phyloP scores from a whole-genome alignment of 371 early-diverging fungal species.

The Circinella minor region DNA sequence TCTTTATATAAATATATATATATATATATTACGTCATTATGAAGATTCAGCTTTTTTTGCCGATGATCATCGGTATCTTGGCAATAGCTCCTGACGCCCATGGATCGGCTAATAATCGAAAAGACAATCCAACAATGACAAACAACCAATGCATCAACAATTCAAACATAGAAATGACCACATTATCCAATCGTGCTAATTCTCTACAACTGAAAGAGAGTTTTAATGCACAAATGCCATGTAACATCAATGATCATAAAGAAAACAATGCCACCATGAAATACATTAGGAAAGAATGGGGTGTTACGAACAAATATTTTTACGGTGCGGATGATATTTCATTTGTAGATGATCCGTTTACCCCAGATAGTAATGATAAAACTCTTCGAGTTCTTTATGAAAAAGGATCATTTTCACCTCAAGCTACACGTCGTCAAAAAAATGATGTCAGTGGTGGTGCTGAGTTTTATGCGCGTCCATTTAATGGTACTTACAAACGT shows the following conservation, averaged over 20 bases:
- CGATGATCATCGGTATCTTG: no score
- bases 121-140: no score
- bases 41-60: no score
- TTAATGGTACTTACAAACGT: neutral
- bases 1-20: no score
- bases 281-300: neutral
- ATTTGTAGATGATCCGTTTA: constrained; percentile 10
- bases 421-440: neutral
- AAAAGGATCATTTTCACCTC: constrained; percentile 8
- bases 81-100: no score
- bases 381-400: constrained; percentile 3
- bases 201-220: neutral
- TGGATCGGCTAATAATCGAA: no score
- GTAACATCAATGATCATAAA: neutral
- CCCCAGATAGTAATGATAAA: neutral
- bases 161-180: neutral
- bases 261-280: neutral
- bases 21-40: no score
- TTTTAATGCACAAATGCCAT: constrained; percentile 6
- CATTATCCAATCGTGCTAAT: neutral
- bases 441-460: constrained; percentile 2
- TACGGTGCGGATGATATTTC: constrained; percentile 3
- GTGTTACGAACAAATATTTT: neutral
- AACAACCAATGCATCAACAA: no score
- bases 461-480: constrained; percentile 7